These are phyloP conservation scores for Epithemia pelagica DNA, from an alignment of 108 stramenopile genomes.

Conservation along the genomic window DNA sequence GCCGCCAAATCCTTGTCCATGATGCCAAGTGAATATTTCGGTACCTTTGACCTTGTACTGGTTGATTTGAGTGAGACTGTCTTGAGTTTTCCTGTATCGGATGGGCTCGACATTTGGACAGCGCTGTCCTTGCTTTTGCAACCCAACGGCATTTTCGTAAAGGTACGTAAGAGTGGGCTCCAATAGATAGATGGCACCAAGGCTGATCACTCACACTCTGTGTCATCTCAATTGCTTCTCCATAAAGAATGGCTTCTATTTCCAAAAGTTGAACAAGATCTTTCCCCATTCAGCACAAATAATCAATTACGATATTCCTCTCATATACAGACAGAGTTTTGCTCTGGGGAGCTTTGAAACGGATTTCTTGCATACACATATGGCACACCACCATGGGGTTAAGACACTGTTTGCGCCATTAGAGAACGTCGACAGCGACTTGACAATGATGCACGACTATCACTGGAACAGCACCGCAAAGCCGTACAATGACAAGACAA, in stretches of 20 bases:
- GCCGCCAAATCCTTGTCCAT: conserved; percentile 69
- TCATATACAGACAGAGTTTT: conserved; percentile 51
- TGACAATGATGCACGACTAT: conserved; percentile 22
- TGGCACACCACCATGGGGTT: conserved; percentile 15
- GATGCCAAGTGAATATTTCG: conserved; percentile 72
- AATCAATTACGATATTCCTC: conserved; percentile 23
- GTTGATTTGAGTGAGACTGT: conserved; percentile 75
- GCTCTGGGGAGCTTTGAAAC: conserved; percentile 28
- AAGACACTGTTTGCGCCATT: conserved; percentile 3
- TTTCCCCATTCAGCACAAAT: conserved; percentile 29
- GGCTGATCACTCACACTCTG: not conserved
- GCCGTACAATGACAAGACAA: not conserved
- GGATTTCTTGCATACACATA: conserved; percentile 24
- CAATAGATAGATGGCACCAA: too few relatives aligned
- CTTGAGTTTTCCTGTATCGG: conserved; percentile 60
- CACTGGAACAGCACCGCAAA: conserved; percentile 8
- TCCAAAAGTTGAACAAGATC: conserved; percentile 21
- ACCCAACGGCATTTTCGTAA: conserved; percentile 77
- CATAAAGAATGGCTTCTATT: conserved; percentile 47
- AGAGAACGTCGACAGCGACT: not conserved
- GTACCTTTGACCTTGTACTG: conserved; percentile 78
- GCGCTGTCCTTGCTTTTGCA: conserved; percentile 62
- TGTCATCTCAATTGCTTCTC: not conserved
- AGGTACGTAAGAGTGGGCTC: not conserved
- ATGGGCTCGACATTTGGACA: conserved; percentile 66